phyloP scores from a whole-genome alignment of 1,139 yeast species.

The Hemisphaericaspora xylanilytica region DNA sequence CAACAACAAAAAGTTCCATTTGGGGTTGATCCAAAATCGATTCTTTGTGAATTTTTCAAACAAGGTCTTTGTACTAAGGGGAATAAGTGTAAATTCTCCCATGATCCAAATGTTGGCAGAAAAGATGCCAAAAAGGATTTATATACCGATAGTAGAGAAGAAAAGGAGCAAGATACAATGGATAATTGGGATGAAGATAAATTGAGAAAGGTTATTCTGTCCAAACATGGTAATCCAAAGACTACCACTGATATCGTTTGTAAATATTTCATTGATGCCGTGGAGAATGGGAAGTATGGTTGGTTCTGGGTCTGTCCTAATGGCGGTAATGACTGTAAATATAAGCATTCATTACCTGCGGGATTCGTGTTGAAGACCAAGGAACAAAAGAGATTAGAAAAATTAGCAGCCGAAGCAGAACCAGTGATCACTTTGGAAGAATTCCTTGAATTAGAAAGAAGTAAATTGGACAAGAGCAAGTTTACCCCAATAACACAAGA shows the following conservation, averaged over 20 bases:
- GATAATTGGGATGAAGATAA: constrained; percentile 97
- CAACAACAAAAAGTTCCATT: constrained; percentile 87
- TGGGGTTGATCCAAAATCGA: constrained; percentile 96
- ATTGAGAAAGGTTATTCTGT: constrained; percentile 76
- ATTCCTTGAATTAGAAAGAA: constrained; percentile 91
- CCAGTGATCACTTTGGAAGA: constrained; percentile 95
- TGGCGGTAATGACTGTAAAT: constrained; percentile 90
- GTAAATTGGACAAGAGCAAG: constrained; percentile 69
- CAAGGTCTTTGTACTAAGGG: constrained; percentile 91
- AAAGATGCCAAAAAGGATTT: constrained; percentile 88
- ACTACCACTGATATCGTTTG: constrained; percentile 96
- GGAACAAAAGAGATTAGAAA: constrained; percentile 89
- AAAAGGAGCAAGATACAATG: constrained; percentile 82
- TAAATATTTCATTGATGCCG: constrained; percentile 92
- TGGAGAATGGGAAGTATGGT: constrained; percentile 95
- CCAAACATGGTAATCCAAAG: constrained; percentile 92
- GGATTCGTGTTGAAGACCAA: constrained; percentile 96
- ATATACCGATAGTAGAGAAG: constrained; percentile 79
- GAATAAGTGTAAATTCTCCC: constrained; percentile 88
- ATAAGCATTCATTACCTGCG: constrained; percentile 94
- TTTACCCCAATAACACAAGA: constrained; percentile 88
- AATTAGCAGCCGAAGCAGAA: constrained; percentile 77
- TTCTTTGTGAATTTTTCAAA: constrained; percentile 87
- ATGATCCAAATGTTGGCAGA: constrained; percentile 82
- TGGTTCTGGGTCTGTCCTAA: constrained; percentile 99